A percentile compares a stretch with the other conserved stretches of the same genome.
phyloP scores from a whole-genome alignment of 1,139 yeast genomes.

The Tardiomyces depauwii region DNA sequence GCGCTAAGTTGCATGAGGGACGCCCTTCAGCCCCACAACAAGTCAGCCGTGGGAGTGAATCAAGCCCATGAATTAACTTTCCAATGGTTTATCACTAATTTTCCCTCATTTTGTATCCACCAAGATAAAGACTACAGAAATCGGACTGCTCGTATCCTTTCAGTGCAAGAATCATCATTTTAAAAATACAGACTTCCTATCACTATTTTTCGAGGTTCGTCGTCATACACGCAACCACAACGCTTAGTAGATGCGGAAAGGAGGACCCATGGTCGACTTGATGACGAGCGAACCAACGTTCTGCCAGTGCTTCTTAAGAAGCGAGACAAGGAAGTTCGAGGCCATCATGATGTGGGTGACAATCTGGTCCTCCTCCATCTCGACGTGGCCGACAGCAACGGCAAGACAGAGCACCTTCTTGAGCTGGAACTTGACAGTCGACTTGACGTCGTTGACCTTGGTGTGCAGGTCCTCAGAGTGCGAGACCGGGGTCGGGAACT shows the following conservation, averaged over 20 bases:
- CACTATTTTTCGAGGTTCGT: not conserved
- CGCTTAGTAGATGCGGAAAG: slow-evolving; percentile 94
- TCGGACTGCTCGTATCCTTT: too few species aligned
- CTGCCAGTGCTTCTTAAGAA: slow-evolving; percentile 99
- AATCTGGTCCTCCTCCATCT: slow-evolving; percentile 94
- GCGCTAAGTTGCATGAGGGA: too few species aligned
- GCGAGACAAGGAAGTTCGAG: slow-evolving; percentile 97
- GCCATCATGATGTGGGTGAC: slow-evolving; percentile 99
- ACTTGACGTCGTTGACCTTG: slow-evolving; percentile 95
- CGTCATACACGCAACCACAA: not conserved
- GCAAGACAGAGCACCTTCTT: slow-evolving; percentile 88
- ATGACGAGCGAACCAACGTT: slow-evolving; percentile 98
- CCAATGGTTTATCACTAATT: too few species aligned
- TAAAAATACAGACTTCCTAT: not conserved
- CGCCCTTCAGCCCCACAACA: too few species aligned
- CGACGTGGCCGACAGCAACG: slow-evolving; percentile 96
- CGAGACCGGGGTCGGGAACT: slow-evolving; percentile 99
- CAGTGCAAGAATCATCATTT: not conserved
- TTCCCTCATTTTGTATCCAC: too few species aligned
- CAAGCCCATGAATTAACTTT: too few species aligned
- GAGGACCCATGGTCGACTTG: slow-evolving; percentile 99
- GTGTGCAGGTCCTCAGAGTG: slow-evolving; percentile 96
- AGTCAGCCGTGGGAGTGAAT: too few species aligned
- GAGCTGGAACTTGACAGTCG: slow-evolving; percentile 99
- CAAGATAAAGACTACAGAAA: too few species aligned